Percentiles rank a stretch among this genome's conserved stretches.
Evolutionary conservation across 2,329 filamentous ascomycete species (phyloP).

Genomic region (Colletotrichum sidae): DNA sequence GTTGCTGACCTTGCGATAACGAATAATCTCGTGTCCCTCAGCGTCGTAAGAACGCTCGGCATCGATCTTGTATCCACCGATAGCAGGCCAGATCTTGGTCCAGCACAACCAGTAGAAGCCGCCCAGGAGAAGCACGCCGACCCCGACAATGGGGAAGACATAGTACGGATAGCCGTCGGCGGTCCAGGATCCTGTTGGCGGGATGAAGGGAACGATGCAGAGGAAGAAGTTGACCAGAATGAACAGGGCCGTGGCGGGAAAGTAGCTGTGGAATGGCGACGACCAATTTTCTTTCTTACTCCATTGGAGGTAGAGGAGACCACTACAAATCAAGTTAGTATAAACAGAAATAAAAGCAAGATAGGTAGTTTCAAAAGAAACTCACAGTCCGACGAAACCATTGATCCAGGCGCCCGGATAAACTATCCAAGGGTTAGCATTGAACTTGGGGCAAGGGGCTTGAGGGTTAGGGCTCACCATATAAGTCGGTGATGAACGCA

Average conservation of each 20-base stretch:
- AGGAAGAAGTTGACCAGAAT: conserved; percentile 64
- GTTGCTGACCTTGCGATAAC: conserved; percentile 50
- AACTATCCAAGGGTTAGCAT: rapidly evolving
- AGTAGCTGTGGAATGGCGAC: conserved; percentile 63
- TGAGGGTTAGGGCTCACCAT: conserved; percentile 31
- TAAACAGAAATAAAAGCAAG: neutral
- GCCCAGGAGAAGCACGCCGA: conserved; percentile 62
- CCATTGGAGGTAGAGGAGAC: conserved; percentile 64
- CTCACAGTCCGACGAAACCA: conserved; percentile 54
- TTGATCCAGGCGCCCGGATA: conserved; percentile 68
- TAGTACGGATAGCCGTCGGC: conserved; percentile 67
- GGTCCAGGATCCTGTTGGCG: conserved; percentile 60
- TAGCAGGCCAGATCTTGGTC: conserved; percentile 60
- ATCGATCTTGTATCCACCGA: conserved; percentile 62
- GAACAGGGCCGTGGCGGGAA: conserved; percentile 61
- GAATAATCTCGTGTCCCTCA: conserved; percentile 52
- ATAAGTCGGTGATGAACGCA: conserved; percentile 72
- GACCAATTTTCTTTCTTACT: conserved; percentile 63
- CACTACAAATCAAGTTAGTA: conserved; percentile 43
- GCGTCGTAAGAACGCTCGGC: conserved; percentile 56
- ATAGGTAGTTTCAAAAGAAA: neutral
- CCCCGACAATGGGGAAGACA: conserved; percentile 66
- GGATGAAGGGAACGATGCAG: conserved; percentile 65
- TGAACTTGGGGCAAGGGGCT: too few species aligned
- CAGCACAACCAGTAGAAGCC: conserved; percentile 64